Evolutionary conservation across 2,329 filamentous ascomycete genomes (phyloP), one percentile per base, ranked within the genome.

Genomic region (Clonostachys rhizophaga): DNA sequence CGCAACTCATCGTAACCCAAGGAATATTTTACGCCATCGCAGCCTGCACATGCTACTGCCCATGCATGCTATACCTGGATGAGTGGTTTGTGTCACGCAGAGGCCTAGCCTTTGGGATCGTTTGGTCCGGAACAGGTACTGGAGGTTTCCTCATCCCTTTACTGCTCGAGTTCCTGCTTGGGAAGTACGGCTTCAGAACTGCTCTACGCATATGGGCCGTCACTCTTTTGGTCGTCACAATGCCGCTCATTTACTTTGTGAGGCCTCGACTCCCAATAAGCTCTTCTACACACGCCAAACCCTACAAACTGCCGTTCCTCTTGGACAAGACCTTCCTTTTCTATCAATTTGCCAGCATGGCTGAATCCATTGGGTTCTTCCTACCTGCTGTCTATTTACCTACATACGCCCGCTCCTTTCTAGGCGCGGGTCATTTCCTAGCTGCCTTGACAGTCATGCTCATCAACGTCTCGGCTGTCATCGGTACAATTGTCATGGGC

Each of bases 51-150:
- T 66, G 74, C 8, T 83, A 81, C 57, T 74, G 71, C 30, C 79
- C 81, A 0, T 78, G 75, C 53, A 72, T 82, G 34, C 52, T 77
- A 34, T 83, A 81, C 61, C 66, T 84, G 52, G 77, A 84, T 50
- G 76, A 84, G 58, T 85, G 80, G 79, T 85, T 84, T 57, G 68
- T 79, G 18, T 68, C 65, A 40, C 71, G 73, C 40, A 80, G 80
- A 44, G 79, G 80, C 1, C 62, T 84, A 34, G 81, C 81, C 2
- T 81, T 79, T 54, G 83, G 83, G n/a, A 72, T 83, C 44, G 80
- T 86, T 72, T 83, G 78, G 74, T 75, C 72, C 11, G 71, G 75
- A 3, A 76, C 75, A 0, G 74, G 76, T 0, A 57, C 78, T 7
- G 73, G 71, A 0, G 78, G 78, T 36, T 70, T 78, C 36, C 56